Evolutionary conservation across 371 early-diverging fungal species (phyloP), one percentile per base, ranked within the genome.

Genomic region (Quaeritorhiza haematococci): DNA sequence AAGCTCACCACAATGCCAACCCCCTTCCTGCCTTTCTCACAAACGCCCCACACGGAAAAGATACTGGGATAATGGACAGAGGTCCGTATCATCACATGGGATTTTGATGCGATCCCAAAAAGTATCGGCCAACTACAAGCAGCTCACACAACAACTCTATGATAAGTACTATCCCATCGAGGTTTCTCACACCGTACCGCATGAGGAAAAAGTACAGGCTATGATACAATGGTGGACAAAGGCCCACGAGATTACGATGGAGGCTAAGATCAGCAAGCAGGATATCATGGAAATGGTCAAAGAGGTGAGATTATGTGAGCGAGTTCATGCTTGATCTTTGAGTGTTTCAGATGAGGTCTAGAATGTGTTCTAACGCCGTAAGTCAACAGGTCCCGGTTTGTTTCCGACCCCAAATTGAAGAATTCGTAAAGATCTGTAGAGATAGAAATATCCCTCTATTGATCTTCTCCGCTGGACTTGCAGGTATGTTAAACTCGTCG

Each of bases 201-300:
- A 58, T 46, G 78, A 74, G 44, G 84, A 84, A 58, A 87, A 87
- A 67, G 71, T 75, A 15, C 75, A 75, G 13, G 77, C 78, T 17
- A 90, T 90, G 88, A 66, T 77, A 17, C 78, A 79, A 32, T 90
- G 90, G 90, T 88, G 88, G 87, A 26, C 63, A 6, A 67, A 73
- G 51, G 76, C 34, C 5, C 87, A 90, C 49, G 63, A 67, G 7
- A 53, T 64, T n/a, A 62, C 86, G 6, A 58, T 83, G 30, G 63
- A 53, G 0, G 73, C 83, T 58, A 66, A 72, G 0, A 43, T 88
- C 23, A 74, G 71, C 0, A 70, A 71, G 43, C 53, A 74, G 47
- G 83, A 81, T 59, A 56, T 90, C 13, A 33, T 33, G n/a, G 53
- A 47, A 0, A 86, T 86, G 75, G 83, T 83, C 0, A 35, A 63